Evolutionary conservation across 2,329 filamentous ascomycete genomes (phyloP).

Genomic region (Ascochyta lentis): DNA sequence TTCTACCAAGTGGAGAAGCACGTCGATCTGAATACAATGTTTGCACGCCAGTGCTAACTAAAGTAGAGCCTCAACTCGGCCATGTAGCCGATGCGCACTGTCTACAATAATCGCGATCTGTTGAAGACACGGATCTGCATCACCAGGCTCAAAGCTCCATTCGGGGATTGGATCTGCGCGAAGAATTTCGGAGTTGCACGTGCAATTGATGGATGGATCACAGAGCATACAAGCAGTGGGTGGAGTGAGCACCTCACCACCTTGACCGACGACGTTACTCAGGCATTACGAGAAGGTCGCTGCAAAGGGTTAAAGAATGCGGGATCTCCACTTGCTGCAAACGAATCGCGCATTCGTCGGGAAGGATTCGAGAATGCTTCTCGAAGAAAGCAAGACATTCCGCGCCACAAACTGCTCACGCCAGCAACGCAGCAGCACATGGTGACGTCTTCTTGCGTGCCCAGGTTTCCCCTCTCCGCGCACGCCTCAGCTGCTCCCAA

Average conservation of each 20-base stretch:
- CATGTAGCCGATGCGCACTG: neutral
- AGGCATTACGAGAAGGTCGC: neutral
- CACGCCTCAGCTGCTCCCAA: neutral
- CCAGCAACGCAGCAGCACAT: neutral
- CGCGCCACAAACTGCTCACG: neutral
- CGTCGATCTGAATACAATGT: constrained; percentile 1
- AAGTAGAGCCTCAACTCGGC: constrained; percentile 15
- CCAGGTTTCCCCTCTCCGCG: neutral
- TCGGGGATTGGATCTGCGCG: neutral
- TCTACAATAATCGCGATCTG: constrained; percentile 5
- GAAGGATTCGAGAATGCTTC: constrained; percentile 1
- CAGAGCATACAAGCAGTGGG: neutral
- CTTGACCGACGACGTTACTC: neutral
- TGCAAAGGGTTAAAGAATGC: neutral
- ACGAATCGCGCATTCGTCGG: neutral
- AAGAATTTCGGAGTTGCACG: neutral
- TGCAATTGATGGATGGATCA: neutral
- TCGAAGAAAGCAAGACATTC: neutral
- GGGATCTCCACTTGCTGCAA: neutral
- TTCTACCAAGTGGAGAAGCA: neutral
- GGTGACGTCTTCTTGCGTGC: constrained; percentile 5
- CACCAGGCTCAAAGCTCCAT: too few relatives aligned
- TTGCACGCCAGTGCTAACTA: neutral
- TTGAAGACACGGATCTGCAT: too few relatives aligned
- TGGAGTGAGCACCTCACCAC: neutral